Evolutionary conservation across 2,329 filamentous ascomycete species (phyloP), one percentile per base, ranked within the genome.

Genomic region (Botrytis pseudocinerea): DNA sequence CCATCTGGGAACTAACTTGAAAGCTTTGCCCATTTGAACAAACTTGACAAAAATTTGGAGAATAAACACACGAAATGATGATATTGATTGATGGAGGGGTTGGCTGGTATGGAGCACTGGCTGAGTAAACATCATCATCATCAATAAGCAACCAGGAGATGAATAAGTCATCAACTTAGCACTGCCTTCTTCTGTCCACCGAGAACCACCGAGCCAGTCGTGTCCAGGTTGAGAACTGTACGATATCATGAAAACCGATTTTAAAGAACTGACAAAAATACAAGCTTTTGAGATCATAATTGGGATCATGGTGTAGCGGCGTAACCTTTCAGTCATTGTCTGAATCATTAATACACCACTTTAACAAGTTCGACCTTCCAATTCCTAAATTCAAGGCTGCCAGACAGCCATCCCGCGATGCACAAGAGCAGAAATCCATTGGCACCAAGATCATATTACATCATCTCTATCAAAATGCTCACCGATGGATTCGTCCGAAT

Each of bases 111-210:
- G 46, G 46, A 35, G 35, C 32, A 40, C 63, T 66, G 32, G 63
- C 65, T 68, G 65, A 68, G 65, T 68, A 57, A 57, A 68, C 48
- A 57, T 68, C 48, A 28, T 66, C 64, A 66, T 66, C 64, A 66
- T 66, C 46, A 54, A 66, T 66, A 48, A 66, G 64, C 64, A 54
- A 54, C 35, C 20, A 7, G 12, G 46, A 51, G 42, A 32, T 66
- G 32, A 32, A 32, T 63, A 68, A 38, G 65, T 68, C 65, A 68
- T 68, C 65, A 57, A 68, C 22, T 12, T 28, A 57, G 65, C 65
- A 68, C 65, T 42, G 65, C 63, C 60, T 62, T 62, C 22, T n/a
- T 28, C 38, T 42, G 60, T 25, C 65, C 65, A 32, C 35, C 65
- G 25, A 57, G n/a, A 57, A 57, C 35, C 65, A 68, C 65, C n/a